Base-by-base conservation (phyloP, 805 yeast genomes). In the Zygosaccharomyces siamensis region DNA sequence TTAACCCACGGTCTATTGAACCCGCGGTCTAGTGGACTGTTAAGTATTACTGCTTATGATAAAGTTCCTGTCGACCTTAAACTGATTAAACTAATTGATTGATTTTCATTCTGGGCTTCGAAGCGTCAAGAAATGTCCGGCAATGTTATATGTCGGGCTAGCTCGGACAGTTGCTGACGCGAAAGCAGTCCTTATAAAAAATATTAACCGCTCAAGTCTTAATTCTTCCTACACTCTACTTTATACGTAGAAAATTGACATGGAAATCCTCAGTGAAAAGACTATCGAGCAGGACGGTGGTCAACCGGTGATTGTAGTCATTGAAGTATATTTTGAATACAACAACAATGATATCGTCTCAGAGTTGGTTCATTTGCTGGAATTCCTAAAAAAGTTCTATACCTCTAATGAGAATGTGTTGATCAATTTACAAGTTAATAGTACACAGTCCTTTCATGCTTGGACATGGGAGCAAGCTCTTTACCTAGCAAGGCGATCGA, bases 381-480 rank as follows among this genome's bases (percentile, higher is more conserved):
- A 18, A 11, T 36, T 23, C 4, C 43, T 45, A 11, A 37, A 18
- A 8, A 10, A 20, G 27, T 30, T 24, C n/a, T 26, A 36, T 7
- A 12, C 27, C 5, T 7, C 3, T 7, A 8, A 8, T 3, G 44
- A 41, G 7, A 28, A 41, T 14, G 27, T 41, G 18, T 16, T 16
- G 11, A 18, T 41, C 33, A 18, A 30, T 27, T 21, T 45, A n/a
- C 28, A 33, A 16, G 24, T 35, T 16, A 20, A 39, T 32, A 28
- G 28, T 10, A 11, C 21, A 10, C 11, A 26, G 7, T 26, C 28
- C 8, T 50, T 43, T 27, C 44, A 49, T 21, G 8, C 45, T 8
- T 37, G 42, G 16, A 21, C 28, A 21, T 50, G 53, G 50, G 50
- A 50, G 7, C 42, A 41, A 26, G 28, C 36, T 18, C 44, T 50